Conservation (phyloP, 768 basidiomycete genomes). For the Leccinum truebloodii region DNA sequence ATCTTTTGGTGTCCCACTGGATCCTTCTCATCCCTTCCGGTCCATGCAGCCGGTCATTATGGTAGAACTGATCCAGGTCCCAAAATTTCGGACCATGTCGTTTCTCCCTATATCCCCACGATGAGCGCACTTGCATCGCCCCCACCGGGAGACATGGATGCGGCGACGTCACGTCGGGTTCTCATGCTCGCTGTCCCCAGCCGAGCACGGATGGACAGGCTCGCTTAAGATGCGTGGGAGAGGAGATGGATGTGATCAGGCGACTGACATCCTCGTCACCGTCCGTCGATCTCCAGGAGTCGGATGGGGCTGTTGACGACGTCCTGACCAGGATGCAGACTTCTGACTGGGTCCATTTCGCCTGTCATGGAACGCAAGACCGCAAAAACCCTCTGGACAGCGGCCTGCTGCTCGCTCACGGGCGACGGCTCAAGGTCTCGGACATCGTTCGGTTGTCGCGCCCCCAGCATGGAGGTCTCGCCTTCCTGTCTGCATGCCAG, state of each 20-base stretch:
- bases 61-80: background rate
- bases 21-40: background rate
- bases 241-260: slow-evolving; percentile 24
- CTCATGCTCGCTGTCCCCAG: slow-evolving; percentile 14
- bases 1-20: background rate
- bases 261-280: background rate
- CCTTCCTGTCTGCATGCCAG: slow-evolving; percentile 10
- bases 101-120: slow-evolving; percentile 31
- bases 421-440: background rate
- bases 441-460: background rate
- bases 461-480: slow-evolving; percentile 29
- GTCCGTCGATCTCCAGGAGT: background rate
- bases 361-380: slow-evolving; percentile 12
- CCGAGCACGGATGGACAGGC: slow-evolving; percentile 14
- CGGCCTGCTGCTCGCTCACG: slow-evolving; percentile 14
- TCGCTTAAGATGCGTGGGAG: slow-evolving; percentile 4
- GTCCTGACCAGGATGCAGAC: background rate
- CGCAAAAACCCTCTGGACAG: slow-evolving; percentile 21
- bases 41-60: background rate
- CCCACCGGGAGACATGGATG: background rate
- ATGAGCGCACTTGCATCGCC: slow-evolving; percentile 19
- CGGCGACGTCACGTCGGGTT: background rate
- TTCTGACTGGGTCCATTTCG: background rate
- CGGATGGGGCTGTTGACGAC: background rate
- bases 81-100: background rate